These are phyloP conservation scores for Exophiala bonariae DNA, from an alignment of 2,329 filamentous ascomycete genomes.

Conservation along the genomic window DNA sequence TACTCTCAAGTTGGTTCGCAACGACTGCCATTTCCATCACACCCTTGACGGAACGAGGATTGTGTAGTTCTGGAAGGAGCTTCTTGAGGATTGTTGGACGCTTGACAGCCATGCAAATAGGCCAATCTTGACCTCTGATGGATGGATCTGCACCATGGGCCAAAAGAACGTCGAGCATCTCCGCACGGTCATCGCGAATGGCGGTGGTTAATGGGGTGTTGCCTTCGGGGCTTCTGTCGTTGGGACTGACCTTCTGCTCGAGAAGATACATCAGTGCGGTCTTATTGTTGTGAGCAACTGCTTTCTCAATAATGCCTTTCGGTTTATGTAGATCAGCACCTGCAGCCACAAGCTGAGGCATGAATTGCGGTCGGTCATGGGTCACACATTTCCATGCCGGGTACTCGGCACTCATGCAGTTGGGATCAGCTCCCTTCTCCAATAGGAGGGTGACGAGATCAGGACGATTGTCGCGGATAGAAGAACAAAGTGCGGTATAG, in stretches of 20 bases:
- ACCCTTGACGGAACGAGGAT: conserved; percentile 64
- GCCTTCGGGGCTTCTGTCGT: conserved; percentile 59
- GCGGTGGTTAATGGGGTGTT: conserved; percentile 66
- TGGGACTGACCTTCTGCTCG: conserved; percentile 60
- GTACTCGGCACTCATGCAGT: conserved; percentile 61
- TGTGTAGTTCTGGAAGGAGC: conserved; percentile 57
- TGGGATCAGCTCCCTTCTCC: conserved; percentile 52
- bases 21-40: conserved; percentile 68
- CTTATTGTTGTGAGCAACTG: conserved; percentile 62
- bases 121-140: conserved; percentile 68
- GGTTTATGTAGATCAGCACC: conserved; percentile 61
- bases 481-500: conserved; percentile 67
- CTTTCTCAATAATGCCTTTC: conserved; percentile 66
- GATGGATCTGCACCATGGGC: conserved; percentile 61
- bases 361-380: conserved; percentile 61
- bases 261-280: conserved; percentile 63
- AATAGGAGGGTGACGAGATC: conserved; percentile 64
- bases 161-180: conserved; percentile 61
- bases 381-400: conserved; percentile 69
- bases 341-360: conserved; percentile 60
- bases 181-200: conserved; percentile 59
- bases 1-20: conserved; percentile 65
- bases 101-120: conserved; percentile 66
- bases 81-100: conserved; percentile 61
- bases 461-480: conserved; percentile 65